These are phyloP conservation scores for Suillus decipiens DNA, from an alignment of 768 basidiomycete species.

Conservation along the genomic window DNA sequence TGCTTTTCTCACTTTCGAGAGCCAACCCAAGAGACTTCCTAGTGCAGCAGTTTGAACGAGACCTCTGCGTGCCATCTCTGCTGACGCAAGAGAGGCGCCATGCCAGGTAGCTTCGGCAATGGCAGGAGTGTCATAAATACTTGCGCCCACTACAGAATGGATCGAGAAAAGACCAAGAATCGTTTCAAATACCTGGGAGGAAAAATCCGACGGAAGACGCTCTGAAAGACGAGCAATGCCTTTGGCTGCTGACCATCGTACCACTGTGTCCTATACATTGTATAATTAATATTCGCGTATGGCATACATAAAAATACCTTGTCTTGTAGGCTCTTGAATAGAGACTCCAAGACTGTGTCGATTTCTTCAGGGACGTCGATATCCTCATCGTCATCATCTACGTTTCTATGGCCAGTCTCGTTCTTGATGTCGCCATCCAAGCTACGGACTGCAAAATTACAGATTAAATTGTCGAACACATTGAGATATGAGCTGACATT, in stretches of 20 bases:
- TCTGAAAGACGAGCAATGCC: constrained; percentile 84
- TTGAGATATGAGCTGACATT: neutral
- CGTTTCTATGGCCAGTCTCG: constrained; percentile 15
- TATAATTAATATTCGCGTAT: neutral
- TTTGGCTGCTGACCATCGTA: constrained; percentile 95
- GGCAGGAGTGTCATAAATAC: constrained; percentile 69
- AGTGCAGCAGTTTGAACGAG: constrained; percentile 63
- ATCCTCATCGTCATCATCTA: constrained; percentile 35
- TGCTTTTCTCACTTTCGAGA: constrained; percentile 61
- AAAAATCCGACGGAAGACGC: constrained; percentile 74
- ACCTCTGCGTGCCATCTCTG: constrained; percentile 87
- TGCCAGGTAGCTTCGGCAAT: constrained; percentile 92
- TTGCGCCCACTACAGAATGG: constrained; percentile 65
- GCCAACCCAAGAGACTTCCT: constrained; percentile 70
- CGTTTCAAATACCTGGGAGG: constrained; percentile 80
- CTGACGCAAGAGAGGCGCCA: constrained; percentile 88
- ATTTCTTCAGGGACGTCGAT: constrained; percentile 77
- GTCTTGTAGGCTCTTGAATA: constrained; percentile 78
- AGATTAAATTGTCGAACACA: neutral
- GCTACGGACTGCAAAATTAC: constrained; percentile 21
- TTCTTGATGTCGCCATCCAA: constrained; percentile 21
- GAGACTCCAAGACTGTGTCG: constrained; percentile 69
- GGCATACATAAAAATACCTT: constrained; percentile 50
- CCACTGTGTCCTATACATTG: constrained; percentile 77
- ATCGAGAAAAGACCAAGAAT: constrained; percentile 75